phyloP scores from a whole-genome alignment of 306 rosid species.

The Geum urbanum region DNA sequence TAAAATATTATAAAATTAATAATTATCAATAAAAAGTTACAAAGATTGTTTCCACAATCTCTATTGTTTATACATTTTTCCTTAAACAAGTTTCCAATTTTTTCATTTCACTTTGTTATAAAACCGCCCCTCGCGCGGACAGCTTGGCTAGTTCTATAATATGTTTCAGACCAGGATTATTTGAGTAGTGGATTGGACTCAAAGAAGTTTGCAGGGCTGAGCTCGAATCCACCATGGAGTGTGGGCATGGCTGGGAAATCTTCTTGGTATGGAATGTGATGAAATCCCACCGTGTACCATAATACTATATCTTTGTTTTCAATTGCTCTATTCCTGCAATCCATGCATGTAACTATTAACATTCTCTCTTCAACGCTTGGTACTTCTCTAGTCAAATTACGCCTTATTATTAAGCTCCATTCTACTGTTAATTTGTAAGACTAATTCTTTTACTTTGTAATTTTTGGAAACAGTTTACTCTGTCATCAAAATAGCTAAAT shows the following conservation, averaged over 20 bases:
- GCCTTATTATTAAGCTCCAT: background rate
- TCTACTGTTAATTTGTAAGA: background rate
- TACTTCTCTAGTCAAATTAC: background rate
- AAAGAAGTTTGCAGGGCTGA: constrained; percentile 78
- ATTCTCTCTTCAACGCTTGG: too few relatives aligned
- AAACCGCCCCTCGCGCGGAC: too few relatives aligned
- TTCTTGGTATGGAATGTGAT: constrained; percentile 81
- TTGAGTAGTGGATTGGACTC: constrained; percentile 56
- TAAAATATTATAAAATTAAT: too few relatives aligned
- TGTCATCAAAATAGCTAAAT: background rate
- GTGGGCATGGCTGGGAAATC: constrained; percentile 81
- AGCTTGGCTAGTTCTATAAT: too few relatives aligned
- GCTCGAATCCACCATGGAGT: constrained; percentile 73
- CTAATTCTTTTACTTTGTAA: too few relatives aligned
- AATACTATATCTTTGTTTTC: constrained; percentile 74
- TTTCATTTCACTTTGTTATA: too few relatives aligned
- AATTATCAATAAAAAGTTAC: too few relatives aligned
- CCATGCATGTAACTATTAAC: background rate
- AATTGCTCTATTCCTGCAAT: constrained; percentile 61
- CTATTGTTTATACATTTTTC: too few relatives aligned
- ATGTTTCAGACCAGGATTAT: constrained; percentile 3
- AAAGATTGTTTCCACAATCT: too few relatives aligned
- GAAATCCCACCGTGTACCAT: constrained; percentile 85
- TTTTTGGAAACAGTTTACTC: too few relatives aligned
- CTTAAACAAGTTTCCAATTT: too few relatives aligned